Evolutionary conservation across 768 basidiomycete genomes (phyloP).

Genomic region (Amanita rubescens): DNA sequence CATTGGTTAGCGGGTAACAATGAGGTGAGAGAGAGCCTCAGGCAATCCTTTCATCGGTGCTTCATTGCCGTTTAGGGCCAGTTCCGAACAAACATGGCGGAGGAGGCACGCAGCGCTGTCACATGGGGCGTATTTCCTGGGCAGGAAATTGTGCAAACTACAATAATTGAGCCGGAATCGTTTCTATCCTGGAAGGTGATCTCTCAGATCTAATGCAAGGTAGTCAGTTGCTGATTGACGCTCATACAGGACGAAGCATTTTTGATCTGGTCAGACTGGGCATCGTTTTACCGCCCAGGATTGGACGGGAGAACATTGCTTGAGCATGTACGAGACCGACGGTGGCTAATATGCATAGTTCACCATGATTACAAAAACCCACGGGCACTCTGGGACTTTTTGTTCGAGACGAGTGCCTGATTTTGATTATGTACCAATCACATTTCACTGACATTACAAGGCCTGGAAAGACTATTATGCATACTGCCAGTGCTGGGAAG

Average conservation of each 20-base stretch:
- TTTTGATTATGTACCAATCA: no score
- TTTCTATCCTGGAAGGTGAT: slow-evolving; percentile 94
- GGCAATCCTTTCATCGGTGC: background rate
- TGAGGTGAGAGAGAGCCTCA: slow-evolving; percentile 39
- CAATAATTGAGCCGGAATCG: slow-evolving; percentile 91
- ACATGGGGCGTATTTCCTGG: slow-evolving; percentile 99
- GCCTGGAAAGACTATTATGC: no score
- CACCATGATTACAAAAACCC: slow-evolving; percentile 88
- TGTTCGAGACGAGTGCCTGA: no score
- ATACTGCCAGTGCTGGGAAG: no score
- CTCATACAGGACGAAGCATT: slow-evolving; percentile 83
- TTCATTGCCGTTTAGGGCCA: slow-evolving; percentile 48
- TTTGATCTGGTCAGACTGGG: slow-evolving; percentile 94
- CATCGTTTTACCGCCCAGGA: slow-evolving; percentile 70
- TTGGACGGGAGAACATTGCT: slow-evolving; percentile 71
- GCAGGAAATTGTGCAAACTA: slow-evolving; percentile 92
- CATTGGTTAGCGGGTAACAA: slow-evolving; percentile 84
- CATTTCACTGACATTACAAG: no score
- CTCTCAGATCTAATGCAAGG: background rate
- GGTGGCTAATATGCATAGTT: slow-evolving; percentile 89
- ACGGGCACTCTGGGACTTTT: slow-evolving; percentile 78
- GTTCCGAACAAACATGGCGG: slow-evolving; percentile 68
- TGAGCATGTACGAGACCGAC: slow-evolving; percentile 56
- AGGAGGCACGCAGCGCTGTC: slow-evolving; percentile 83
- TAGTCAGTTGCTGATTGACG: background rate